Conservation (phyloP, 2,329 filamentous ascomycete species). For the Sarocladium oryzae region DNA sequence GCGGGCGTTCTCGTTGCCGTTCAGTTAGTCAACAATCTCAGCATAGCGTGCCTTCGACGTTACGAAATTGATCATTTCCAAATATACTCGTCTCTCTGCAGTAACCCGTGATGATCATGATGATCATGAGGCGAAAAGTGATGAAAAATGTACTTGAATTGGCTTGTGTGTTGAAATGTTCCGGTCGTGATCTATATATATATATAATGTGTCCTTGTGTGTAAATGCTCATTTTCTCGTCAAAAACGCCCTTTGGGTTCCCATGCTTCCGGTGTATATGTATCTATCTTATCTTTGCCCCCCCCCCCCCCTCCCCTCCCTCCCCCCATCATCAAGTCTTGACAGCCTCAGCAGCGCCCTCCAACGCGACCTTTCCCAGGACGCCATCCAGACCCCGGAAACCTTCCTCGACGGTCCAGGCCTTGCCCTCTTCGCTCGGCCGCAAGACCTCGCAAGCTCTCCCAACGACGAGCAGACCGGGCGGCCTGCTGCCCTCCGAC, state of each 20-base stretch:
- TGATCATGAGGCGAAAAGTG: background rate
- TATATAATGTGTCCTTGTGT: too few relatives aligned
- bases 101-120: too few relatives aligned
- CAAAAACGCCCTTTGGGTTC: too few relatives aligned
- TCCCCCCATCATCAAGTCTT: slow-evolving; percentile 5
- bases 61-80: background rate
- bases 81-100: background rate
- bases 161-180: slow-evolving; percentile 2
- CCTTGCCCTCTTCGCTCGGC: slow-evolving; percentile 46
- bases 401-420: slow-evolving; percentile 84
- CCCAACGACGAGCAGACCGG: slow-evolving; percentile 81
- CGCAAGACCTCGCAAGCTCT: slow-evolving; percentile 74
- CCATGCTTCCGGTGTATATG: too few relatives aligned
- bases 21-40: background rate
- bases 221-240: background rate
- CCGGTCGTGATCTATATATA: background rate
- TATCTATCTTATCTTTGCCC: background rate
- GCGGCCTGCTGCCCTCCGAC: slow-evolving; percentile 80
- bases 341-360: background rate
- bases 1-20: background rate
- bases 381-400: slow-evolving; percentile 64
- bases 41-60: slow-evolving; percentile 1
- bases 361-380: slow-evolving; percentile 15
- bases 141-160: background rate
- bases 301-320: too few relatives aligned